Evolutionary conservation across 495 filamentous ascomycete species (phyloP).

Genomic region (Neurospora intermedia): DNA sequence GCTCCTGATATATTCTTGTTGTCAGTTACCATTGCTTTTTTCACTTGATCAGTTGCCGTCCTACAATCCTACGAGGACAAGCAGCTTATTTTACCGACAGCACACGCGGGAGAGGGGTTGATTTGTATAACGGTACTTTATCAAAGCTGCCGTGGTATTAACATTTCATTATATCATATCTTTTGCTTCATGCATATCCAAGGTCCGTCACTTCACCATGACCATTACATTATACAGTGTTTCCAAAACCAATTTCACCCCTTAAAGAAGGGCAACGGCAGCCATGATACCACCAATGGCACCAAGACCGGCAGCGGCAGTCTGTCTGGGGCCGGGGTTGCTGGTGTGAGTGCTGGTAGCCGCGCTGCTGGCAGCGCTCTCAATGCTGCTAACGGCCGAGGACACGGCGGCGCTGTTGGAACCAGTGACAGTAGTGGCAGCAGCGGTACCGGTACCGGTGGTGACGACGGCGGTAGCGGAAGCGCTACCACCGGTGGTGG

Average conservation of each 20-base stretch:
- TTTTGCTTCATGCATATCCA: neutral
- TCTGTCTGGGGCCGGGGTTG: conserved; percentile 18
- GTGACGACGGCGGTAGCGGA: conserved; percentile 14
- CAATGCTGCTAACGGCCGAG: conserved; percentile 2
- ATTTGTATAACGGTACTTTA: neutral
- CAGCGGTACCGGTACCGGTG: conserved; percentile 8
- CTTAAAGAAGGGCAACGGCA: conserved; percentile 21
- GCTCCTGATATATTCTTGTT: neutral
- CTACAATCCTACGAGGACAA: neutral
- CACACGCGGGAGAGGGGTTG: neutral
- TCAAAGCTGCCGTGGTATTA: neutral
- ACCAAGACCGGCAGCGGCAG: conserved; percentile 18
- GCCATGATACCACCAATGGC: conserved; percentile 24
- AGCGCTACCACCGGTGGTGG: conserved; percentile 5
- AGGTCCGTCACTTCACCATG: neutral
- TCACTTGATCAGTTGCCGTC: neutral
- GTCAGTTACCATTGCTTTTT: neutral
- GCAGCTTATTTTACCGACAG: neutral
- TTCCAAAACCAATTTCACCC: too few species aligned
- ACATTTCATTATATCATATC: neutral
- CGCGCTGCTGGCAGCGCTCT: neutral
- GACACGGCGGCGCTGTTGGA: neutral
- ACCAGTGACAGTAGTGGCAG: conserved; percentile 8
- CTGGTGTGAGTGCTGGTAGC: conserved; percentile 1
- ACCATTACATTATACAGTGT: neutral